Percentiles rank a stretch among this genome's conserved stretches.
These are phyloP conservation scores for Chalciporus chontae DNA, from an alignment of 768 basidiomycete genomes.

Conservation along the genomic window DNA sequence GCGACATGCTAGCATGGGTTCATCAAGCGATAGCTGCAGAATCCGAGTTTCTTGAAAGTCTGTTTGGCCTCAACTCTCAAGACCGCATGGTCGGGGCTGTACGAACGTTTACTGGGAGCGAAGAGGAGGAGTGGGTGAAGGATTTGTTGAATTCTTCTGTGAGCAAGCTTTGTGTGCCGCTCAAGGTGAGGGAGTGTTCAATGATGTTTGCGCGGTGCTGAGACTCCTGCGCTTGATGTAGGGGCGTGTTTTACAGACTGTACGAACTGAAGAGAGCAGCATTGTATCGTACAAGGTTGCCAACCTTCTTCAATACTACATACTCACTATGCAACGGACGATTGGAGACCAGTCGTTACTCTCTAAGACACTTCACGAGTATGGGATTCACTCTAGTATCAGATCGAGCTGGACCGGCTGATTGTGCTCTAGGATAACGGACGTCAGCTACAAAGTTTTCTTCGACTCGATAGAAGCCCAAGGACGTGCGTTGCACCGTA, in stretches of 20 bases:
- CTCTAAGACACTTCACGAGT: constrained; percentile 79
- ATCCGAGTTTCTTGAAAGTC: constrained; percentile 84
- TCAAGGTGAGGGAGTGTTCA: constrained; percentile 54
- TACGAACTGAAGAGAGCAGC: constrained; percentile 89
- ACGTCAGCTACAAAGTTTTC: constrained; percentile 78
- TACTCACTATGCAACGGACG: constrained; percentile 88
- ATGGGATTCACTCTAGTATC: constrained; percentile 20
- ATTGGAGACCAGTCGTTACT: constrained; percentile 82
- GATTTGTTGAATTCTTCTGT: constrained; percentile 80
- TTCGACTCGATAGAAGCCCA: constrained; percentile 85
- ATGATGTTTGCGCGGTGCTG: not conserved
- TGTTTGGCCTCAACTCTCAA: constrained; percentile 64
- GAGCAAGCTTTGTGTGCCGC: constrained; percentile 80
- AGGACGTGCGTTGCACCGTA: constrained; percentile 58
- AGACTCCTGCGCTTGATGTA: constrained; percentile 26
- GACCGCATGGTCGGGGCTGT: constrained; percentile 73
- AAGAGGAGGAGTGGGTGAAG: constrained; percentile 76
- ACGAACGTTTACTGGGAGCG: constrained; percentile 48
- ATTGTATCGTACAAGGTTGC: constrained; percentile 91
- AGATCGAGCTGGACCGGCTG: not conserved
- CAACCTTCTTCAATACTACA: constrained; percentile 93
- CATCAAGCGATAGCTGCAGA: constrained; percentile 96
- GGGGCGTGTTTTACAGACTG: constrained; percentile 90
- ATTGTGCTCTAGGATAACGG: constrained; percentile 59
- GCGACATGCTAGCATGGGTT: constrained; percentile 98